Evolutionary conservation across 2,329 filamentous ascomycete species (phyloP).

Genomic region (Fusarium transvaalense): DNA sequence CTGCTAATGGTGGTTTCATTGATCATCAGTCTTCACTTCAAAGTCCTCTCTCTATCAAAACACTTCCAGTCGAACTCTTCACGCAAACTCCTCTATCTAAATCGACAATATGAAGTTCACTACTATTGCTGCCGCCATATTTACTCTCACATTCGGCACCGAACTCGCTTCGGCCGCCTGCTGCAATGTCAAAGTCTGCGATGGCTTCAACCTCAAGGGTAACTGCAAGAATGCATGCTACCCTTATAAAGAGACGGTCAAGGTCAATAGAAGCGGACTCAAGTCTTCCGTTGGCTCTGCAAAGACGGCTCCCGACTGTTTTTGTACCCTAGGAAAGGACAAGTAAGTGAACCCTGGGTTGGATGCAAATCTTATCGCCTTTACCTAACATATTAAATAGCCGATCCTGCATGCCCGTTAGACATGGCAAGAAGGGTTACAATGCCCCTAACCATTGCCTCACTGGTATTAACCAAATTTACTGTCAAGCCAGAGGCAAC

Average conservation of each 20-base stretch:
- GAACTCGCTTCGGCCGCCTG: background rate
- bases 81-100: too few species aligned
- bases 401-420: background rate
- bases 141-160: background rate
- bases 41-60: too few species aligned
- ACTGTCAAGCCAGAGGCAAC: background rate
- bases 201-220: background rate
- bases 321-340: background rate
- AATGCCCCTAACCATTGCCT: background rate
- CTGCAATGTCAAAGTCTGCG: background rate
- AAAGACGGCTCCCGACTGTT: background rate
- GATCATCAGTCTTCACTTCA: too few species aligned
- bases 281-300: background rate
- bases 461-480: background rate
- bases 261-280: background rate
- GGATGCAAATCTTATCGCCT: too few species aligned
- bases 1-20: too few species aligned
- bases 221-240: constrained; percentile 7
- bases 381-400: background rate
- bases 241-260: background rate
- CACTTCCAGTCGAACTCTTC: too few species aligned
- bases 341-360: too few species aligned
- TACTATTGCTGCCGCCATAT: background rate
- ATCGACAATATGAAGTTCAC: constrained; percentile 4
- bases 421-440: background rate